Percentiles rank a stretch among this genome's conserved stretches.
Evolutionary conservation across 495 filamentous ascomycete genomes (phyloP).

Genomic region (Daldinia vernicosa): DNA sequence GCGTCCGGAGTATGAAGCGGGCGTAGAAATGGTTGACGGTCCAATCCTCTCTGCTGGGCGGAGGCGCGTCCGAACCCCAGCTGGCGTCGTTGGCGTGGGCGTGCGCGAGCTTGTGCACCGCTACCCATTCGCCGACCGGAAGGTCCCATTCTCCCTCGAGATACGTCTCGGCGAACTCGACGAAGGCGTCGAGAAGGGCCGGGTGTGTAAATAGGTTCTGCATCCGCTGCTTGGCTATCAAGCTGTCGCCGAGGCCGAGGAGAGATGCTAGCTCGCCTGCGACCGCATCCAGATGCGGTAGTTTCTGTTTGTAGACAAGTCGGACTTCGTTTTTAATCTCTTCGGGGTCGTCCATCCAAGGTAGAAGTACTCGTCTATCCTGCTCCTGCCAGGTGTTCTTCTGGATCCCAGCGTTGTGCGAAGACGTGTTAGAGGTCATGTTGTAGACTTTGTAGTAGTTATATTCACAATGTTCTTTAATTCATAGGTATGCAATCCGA

Average conservation of each 20-base stretch:
- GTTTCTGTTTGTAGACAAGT: constrained; percentile 24
- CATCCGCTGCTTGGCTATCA: constrained; percentile 25
- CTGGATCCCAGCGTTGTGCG: background rate
- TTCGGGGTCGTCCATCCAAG: constrained; percentile 22
- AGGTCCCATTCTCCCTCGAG: constrained; percentile 23
- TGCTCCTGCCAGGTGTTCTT: background rate
- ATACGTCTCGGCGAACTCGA: constrained; percentile 29
- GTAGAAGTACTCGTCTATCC: background rate
- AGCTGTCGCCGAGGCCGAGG: constrained; percentile 41
- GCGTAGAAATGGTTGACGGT: constrained; percentile 29
- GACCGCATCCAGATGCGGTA: constrained; percentile 14
- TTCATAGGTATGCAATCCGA: background rate
- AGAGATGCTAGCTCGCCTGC: constrained; percentile 42
- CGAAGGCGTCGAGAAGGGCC: constrained; percentile 9
- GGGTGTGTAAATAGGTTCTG: constrained; percentile 35
- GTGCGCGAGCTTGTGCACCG: constrained; percentile 15
- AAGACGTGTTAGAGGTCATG: constrained; percentile 1
- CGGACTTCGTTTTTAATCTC: constrained; percentile 16
- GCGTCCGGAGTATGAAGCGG: constrained; percentile 26
- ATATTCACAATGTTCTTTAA: background rate
- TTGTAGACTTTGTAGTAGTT: too few relatives aligned
- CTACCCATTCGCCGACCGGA: constrained; percentile 21
- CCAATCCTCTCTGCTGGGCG: constrained; percentile 2
- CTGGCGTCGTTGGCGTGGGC: background rate
- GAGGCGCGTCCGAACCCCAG: background rate